Conservation (phyloP, 2,329 filamentous ascomycete species). For the Alternaria sp. region DNA sequence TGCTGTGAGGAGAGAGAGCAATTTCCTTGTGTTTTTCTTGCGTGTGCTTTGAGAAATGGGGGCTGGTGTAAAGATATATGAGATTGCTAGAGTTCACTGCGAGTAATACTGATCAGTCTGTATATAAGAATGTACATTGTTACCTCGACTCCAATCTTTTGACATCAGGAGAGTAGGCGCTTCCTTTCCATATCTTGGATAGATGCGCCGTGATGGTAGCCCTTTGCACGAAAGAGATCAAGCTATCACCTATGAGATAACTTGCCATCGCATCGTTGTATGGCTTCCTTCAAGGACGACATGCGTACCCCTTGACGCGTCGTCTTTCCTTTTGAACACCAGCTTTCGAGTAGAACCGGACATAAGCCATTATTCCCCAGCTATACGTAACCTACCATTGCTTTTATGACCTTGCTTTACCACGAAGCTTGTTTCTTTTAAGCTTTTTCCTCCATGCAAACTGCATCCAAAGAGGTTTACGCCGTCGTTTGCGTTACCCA, state of each 20-base stretch:
- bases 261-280: no score
- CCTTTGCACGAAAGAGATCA: no score
- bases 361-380: background rate
- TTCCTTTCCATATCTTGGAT: no score
- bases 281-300: no score
- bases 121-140: constrained; percentile 32
- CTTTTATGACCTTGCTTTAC: background rate
- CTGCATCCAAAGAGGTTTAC: no score
- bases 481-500: no score
- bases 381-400: background rate
- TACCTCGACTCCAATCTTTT: background rate
- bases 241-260: no score
- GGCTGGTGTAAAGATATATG: background rate
- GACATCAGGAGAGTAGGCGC: no score
- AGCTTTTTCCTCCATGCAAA: background rate
- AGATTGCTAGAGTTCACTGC: background rate
- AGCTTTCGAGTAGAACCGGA: background rate
- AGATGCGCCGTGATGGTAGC: no score
- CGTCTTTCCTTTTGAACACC: background rate
- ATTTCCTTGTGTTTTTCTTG: constrained; percentile 7
- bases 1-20: background rate
- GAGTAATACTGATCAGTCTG: background rate
- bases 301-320: no score
- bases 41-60: background rate
- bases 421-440: background rate